These are phyloP conservation scores for Fusarium mexicanum DNA, from an alignment of 2,329 filamentous ascomycete species.

Conservation along the genomic window DNA sequence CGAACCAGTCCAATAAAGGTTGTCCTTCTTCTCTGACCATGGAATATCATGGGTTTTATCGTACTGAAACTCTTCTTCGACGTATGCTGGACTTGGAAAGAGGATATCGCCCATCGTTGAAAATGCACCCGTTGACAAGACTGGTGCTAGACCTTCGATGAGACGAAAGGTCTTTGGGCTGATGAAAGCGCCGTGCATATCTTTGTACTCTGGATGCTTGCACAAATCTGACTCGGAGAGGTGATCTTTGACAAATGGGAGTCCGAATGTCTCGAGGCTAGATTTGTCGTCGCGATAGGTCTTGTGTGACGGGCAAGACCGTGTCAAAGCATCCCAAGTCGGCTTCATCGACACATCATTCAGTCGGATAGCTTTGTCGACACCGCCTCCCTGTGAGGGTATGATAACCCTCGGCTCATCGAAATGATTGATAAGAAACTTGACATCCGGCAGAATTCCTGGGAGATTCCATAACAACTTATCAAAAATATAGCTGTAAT, in stretches of 20 bases:
- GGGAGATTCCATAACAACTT: slow-evolving; percentile 40
- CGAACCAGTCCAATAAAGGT: slow-evolving; percentile 67
- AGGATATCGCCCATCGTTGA: slow-evolving; percentile 63
- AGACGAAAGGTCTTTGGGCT: slow-evolving; percentile 55
- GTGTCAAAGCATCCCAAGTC: slow-evolving; percentile 47
- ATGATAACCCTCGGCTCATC: slow-evolving; percentile 58
- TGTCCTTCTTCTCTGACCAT: slow-evolving; percentile 61
- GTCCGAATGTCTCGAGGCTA: slow-evolving; percentile 34
- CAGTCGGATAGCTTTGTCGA: slow-evolving; percentile 17
- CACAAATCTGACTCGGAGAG: slow-evolving; percentile 52
- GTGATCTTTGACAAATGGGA: slow-evolving; percentile 51
- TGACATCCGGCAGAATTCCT: slow-evolving; percentile 48
- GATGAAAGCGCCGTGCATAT: slow-evolving; percentile 57
- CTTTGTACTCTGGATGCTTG: slow-evolving; percentile 53
- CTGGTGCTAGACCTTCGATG: slow-evolving; percentile 54
- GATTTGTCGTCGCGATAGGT: neutral
- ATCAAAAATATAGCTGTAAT: slow-evolving; percentile 47
- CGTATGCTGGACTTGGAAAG: slow-evolving; percentile 61
- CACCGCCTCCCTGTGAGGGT: slow-evolving; percentile 8
- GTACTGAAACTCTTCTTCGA: slow-evolving; percentile 55
- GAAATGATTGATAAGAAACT: slow-evolving; percentile 58
- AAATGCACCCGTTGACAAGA: slow-evolving; percentile 56
- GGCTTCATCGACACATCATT: slow-evolving; percentile 43
- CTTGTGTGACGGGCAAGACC: slow-evolving; percentile 34
- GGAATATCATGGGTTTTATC: slow-evolving; percentile 50